These are phyloP conservation scores for Acacia melanoxylon DNA, from an alignment of 306 rosid species.

Conservation along the genomic window DNA sequence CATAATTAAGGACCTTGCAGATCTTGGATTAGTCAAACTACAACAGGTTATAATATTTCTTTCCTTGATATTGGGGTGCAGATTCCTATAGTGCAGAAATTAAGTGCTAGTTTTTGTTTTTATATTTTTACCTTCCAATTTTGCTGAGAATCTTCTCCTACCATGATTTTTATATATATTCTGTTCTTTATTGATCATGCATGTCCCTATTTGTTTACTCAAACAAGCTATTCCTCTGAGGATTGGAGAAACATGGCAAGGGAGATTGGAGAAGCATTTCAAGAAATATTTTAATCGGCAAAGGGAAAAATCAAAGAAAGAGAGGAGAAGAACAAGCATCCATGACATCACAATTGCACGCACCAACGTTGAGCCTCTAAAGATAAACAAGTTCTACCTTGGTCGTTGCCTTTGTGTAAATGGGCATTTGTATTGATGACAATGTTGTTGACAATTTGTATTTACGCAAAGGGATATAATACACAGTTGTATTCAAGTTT, in stretches of 20 bases:
- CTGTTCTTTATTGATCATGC: neutral
- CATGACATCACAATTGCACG: slow-evolving; percentile 86
- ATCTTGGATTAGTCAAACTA: slow-evolving; percentile 91
- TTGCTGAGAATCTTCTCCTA: too few relatives aligned
- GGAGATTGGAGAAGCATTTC: slow-evolving; percentile 99
- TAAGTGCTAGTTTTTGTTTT: too few relatives aligned
- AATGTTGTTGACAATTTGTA: too few relatives aligned
- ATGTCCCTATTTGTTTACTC: neutral
- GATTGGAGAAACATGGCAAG: slow-evolving; percentile 67
- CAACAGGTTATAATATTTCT: slow-evolving; percentile 69
- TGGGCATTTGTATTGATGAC: too few relatives aligned
- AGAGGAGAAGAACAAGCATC: slow-evolving; percentile 88
- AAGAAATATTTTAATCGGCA: slow-evolving; percentile 84
- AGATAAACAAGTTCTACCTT: neutral
- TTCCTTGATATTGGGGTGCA: neutral
- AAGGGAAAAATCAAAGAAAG: slow-evolving; percentile 58
- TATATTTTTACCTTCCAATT: too few relatives aligned
- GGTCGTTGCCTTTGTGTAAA: too few relatives aligned
- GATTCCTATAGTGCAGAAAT: too few relatives aligned
- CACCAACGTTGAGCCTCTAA: slow-evolving; percentile 35
- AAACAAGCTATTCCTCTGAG: slow-evolving; percentile 68
- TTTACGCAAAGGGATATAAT: too few relatives aligned
- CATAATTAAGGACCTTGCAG: slow-evolving; percentile 81
- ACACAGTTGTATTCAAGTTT: too few relatives aligned
- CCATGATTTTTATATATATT: too few relatives aligned